phyloP scores from a whole-genome alignment of 352 stramenopile genomes.

The Blastocystis sp. region DNA sequence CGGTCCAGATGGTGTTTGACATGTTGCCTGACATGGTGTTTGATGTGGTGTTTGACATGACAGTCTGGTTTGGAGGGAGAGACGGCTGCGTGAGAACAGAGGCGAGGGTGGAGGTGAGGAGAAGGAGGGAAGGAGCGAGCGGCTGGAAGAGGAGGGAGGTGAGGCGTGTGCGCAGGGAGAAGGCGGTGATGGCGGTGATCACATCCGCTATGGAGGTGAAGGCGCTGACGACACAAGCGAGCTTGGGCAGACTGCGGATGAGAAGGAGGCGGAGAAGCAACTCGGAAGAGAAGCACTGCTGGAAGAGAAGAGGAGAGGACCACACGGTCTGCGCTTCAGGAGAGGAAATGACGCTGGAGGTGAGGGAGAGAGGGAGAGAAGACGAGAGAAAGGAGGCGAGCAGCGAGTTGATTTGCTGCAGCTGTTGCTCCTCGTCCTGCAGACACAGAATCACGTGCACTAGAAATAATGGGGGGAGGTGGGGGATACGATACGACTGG shows the following conservation, averaged over 20 bases:
- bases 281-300: neutral
- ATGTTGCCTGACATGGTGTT: too few species aligned
- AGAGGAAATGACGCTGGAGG: neutral
- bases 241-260: neutral
- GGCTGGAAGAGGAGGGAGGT: neutral
- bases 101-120: neutral
- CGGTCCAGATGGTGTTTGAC: neutral
- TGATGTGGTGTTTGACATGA: too few species aligned
- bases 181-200: neutral
- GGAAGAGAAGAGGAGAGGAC: neutral
- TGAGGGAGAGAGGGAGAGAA: neutral
- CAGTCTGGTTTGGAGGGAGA: too few species aligned
- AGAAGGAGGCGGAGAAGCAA: neutral
- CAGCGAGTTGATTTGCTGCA: neutral
- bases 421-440: neutral
- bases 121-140: slow-evolving; percentile 6
- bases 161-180: neutral
- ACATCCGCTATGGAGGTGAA: neutral
- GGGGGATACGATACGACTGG: neutral
- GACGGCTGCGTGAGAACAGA: neutral
- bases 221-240: neutral
- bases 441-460: neutral
- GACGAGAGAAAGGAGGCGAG: neutral
- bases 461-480: neutral
- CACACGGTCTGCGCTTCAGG: neutral